Conservation (phyloP, 177 flowering plant genomes). For the Vitis hybrid region DNA sequence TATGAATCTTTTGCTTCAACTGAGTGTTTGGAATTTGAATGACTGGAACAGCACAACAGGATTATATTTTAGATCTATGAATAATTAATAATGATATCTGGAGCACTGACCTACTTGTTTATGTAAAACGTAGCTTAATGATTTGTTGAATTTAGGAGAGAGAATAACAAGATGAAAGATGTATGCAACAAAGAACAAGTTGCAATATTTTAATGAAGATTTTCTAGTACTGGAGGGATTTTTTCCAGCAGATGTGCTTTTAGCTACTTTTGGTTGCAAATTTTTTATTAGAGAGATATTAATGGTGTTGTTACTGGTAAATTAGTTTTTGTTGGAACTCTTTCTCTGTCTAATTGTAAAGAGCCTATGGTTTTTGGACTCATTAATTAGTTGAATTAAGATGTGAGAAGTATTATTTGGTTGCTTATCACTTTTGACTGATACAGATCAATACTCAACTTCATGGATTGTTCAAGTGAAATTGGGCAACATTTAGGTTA, state of each 20-base stretch:
- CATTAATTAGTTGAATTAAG: background rate
- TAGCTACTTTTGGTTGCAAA: background rate
- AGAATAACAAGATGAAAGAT: background rate
- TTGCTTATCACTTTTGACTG: background rate
- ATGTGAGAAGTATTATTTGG: background rate
- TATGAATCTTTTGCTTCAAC: background rate
- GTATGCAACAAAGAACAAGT: background rate
- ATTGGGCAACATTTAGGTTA: background rate
- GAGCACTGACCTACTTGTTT: background rate
- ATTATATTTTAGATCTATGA: background rate
- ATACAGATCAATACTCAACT: background rate
- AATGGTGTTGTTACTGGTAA: background rate
- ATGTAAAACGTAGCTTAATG: background rate
- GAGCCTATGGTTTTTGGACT: background rate
- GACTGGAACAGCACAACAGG: background rate
- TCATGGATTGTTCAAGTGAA: background rate
- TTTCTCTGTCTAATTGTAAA: background rate
- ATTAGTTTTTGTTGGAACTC: background rate
- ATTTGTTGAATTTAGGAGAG: background rate
- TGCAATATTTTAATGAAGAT: background rate
- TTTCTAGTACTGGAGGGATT: background rate
- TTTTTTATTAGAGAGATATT: background rate
- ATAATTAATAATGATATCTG: background rate
- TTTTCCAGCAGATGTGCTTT: background rate
- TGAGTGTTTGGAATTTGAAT: background rate